Base-by-base conservation (phyloP, 2,329 filamentous ascomycete species). In the Colletotrichum sp. region DNA sequence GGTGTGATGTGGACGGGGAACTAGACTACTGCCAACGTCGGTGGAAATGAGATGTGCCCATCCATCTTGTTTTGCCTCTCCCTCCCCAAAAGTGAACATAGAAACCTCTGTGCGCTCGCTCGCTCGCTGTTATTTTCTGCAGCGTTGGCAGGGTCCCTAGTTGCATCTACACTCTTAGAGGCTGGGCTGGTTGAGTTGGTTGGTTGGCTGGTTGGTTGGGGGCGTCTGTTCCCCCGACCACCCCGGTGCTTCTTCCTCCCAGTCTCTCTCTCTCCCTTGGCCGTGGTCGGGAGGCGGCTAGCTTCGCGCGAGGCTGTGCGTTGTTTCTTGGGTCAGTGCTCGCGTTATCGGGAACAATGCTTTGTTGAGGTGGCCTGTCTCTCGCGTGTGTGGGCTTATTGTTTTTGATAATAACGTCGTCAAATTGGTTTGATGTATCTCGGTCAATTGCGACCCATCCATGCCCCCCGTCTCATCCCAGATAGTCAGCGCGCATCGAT, bases 301-400 rank as follows among this genome's bases (percentile, higher is more conserved):
- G 32, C 24, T 69, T 76, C 28, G 49, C 64, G 49, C 49, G 59
- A 68, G 74, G 59, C 70, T 76, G 64, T 76, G 70, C 74, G 70
- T 34, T 59, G n/a, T 64, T 26, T 34, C 57, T 4, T 36, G 60
- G 34, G 44, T 26, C 62, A 32, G 71, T 44, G 59, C n/a, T 63
- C 55, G 70, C 59, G 70, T 60, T 65, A 52, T 69, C 44, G 65
- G 70, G 59, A 66, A 76, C 74, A 76, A 76, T 76, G 70, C 70
- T 74, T 74, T 76, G 74, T 76, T 39, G 57, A 30, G 26, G 26
- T 21, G 65, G 24, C 8, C 16, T 4, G 32, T 32, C 18, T 24
- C 49, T 57, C 26, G 21, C 13, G 30, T 8, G n/a, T 44, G 26
- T 21, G n/a, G 21, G n/a, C 16, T 59, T n/a, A 21, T 15, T 63